Base-by-base conservation (phyloP, 1,284 basidiomycete species). In the Rhodotorula mucilaginosa region DNA sequence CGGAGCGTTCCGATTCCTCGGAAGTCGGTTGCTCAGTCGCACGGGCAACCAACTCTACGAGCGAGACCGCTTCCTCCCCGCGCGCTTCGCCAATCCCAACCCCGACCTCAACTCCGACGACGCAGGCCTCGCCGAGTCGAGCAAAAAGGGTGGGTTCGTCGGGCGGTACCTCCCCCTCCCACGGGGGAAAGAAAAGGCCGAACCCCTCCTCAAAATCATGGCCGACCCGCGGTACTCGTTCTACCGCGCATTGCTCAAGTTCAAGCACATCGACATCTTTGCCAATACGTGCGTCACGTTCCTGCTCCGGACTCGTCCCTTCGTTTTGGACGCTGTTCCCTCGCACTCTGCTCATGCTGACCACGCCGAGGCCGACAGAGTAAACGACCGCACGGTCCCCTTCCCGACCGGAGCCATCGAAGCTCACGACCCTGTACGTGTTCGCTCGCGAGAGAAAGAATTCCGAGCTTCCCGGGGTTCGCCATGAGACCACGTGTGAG, bases 1-100 rank as follows among this genome's bases (percentile, higher is more conserved):
- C 0, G 82, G 83, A 0, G 68, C 88, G 0, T 80, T 86, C n/a
- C 79, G 84, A 3, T 85, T 81, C 64, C 80, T 95, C 8, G 93
- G 90, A 0, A 87, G 90, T 0, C 86, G 84, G 61, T 80, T 94
- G 21, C 83, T 96, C n/a, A 90, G 90, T 5, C 84, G 93, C 60
- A 92, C 93, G 0, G 93, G 93, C 12, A 87, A 90, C 76, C 91
- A 93, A 76, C 87, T 93, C 67, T 90, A 88, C 79, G 87, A 85
- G 58, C 84, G 84, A 0, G 93, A 96, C 80, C 86, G 85, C 70
- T 95, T 90, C 67, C 68, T 78, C 26, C 71, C 68, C 21, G 58
- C 70, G 86, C 87, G 87, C 1, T 69, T 69, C 52, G 59, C 58
- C 23, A 63, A 52, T n/a, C 23, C 39, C 34, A 49, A 51, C 29